Conservation (phyloP, 73 alveolate genomes). For the Paramecium octaurelia region DNA sequence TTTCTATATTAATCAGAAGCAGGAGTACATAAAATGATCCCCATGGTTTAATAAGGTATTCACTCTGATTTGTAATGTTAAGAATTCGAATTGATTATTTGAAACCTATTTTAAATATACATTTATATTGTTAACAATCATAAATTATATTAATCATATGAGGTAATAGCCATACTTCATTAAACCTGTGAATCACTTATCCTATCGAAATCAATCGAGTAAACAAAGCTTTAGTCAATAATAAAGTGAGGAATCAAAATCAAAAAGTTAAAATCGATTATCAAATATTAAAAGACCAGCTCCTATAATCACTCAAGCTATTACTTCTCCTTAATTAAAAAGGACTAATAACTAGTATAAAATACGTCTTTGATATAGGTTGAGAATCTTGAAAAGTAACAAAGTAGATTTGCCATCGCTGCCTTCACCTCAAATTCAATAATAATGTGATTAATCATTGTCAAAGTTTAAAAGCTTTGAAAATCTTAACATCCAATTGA, state of each 20-base stretch:
- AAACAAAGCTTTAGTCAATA: slow-evolving; percentile 1
- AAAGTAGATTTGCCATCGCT: background rate
- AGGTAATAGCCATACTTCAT: slow-evolving; percentile 15
- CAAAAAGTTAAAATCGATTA: background rate
- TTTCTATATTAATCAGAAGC: too few relatives aligned
- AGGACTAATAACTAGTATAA: background rate
- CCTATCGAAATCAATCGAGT: background rate
- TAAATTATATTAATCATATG: background rate
- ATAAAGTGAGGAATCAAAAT: background rate
- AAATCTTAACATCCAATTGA: background rate
- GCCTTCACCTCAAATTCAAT: background rate
- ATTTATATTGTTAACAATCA: background rate
- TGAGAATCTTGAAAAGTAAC: background rate
- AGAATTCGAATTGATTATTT: background rate
- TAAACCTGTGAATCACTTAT: background rate
- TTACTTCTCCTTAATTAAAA: background rate
- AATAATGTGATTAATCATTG: background rate
- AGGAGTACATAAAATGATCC: background rate
- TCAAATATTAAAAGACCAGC: background rate
- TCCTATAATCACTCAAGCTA: background rate
- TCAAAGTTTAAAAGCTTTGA: slow-evolving; percentile 31
- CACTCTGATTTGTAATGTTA: background rate
- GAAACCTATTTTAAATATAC: background rate
- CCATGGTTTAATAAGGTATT: background rate
- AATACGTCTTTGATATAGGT: background rate